Percentiles rank a stretch among this genome's conserved stretches.
Conservation (phyloP, 2,329 filamentous ascomycete species). For the Pestalotiopsis sp. region DNA sequence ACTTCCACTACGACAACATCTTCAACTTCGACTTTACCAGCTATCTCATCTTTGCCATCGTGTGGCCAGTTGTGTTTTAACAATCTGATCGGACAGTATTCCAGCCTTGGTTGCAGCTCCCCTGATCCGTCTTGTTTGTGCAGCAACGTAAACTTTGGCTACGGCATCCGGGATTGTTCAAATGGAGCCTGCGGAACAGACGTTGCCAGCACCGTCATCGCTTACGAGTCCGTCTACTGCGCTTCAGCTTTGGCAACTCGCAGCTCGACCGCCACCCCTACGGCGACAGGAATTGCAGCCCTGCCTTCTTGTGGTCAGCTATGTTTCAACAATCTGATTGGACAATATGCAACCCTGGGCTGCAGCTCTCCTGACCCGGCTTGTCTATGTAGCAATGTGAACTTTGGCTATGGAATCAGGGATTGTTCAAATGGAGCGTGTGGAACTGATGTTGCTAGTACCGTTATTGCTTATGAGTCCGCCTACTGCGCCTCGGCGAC, state of each 20-base stretch:
- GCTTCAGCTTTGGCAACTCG: too few relatives aligned
- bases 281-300: too few relatives aligned
- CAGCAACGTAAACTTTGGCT: not conserved
- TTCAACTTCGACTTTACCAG: too few relatives aligned
- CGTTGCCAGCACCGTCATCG: not conserved
- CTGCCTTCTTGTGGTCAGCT: too few relatives aligned
- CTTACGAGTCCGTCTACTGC: not conserved
- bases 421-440: not conserved
- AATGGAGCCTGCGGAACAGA: not conserved
- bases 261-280: too few relatives aligned
- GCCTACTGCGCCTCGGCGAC: too few relatives aligned
- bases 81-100: not conserved
- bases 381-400: not conserved
- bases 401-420: not conserved
- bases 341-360: not conserved
- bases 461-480: not conserved
- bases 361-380: not conserved
- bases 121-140: not conserved
- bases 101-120: not conserved
- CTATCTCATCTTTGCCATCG: too few relatives aligned
- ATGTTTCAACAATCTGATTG: not conserved
- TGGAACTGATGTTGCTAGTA: not conserved
- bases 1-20: too few relatives aligned
- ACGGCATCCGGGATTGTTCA: not conserved
- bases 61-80: not conserved